Evolutionary conservation across 2,329 filamentous ascomycete species (phyloP), one percentile per base, ranked within the genome.

Genomic region (Pleomassaria siparia): DNA sequence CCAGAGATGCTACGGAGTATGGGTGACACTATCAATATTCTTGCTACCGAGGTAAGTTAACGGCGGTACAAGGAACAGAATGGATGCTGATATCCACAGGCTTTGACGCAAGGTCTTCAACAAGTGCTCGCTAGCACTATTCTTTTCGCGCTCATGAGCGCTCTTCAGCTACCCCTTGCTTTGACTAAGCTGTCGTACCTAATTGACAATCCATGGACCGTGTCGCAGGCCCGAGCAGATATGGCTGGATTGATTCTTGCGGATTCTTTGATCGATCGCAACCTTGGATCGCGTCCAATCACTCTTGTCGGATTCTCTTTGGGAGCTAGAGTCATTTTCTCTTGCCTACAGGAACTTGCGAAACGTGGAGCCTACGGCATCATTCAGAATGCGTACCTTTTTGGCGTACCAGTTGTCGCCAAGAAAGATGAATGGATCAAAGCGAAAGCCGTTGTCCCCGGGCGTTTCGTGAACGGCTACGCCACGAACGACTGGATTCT

Each of bases 201-300:
- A 16, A 96, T 99, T 56, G 94, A 99, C 71, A 99, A 99, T 64
- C 94, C 94, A 0, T 99, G 94, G 94, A 90, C 88, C 21, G 91
- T 96, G n/a, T 97, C 94, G 1, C 81, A 96, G 41, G 90, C 94
- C 62, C 85, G 94, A 60, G 94, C 94, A 24, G 91, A 88, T 62
- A 80, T 89, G 46, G 89, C 92, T 7, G 94, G 94, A 2, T 80
- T 96, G 39, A 95, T 99, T 67, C 80, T 99, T 44, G 94, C 94
- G 1, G 94, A 99, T 70, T 96, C 92, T 0, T 77, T 99, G 26
- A 88, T 95, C 51, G 91, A 96, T 59, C 84, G 91, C 40, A 96
- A 95, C 65, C 78, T 99, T 16, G 94, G 94, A 13, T 90, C 91
- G 5, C 82, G 94, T 22, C 94, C 94, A 0, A 85, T 97, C 51